Evolutionary conservation across 2,329 filamentous ascomycete genomes (phyloP).

Genomic region (Byssochlamys sp.): DNA sequence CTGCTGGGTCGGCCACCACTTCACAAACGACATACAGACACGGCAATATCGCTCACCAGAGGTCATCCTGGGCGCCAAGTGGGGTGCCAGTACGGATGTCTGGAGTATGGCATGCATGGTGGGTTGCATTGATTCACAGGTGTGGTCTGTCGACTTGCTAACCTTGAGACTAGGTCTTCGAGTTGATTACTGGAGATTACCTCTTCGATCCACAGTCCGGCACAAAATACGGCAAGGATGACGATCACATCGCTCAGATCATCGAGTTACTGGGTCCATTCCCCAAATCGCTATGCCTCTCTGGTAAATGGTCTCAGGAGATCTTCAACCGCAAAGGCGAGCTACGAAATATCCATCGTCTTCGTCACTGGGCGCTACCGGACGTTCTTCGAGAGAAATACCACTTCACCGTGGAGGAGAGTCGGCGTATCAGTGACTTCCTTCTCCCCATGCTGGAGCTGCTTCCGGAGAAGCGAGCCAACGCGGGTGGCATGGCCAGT

Average conservation of each 20-base stretch:
- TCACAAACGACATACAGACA: constrained; percentile 98
- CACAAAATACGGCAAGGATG: constrained; percentile 97
- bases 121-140: constrained; percentile 24
- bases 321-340: constrained; percentile 98
- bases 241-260: constrained; percentile 97
- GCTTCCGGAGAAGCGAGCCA: constrained; percentile 76
- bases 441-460: constrained; percentile 84
- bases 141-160: constrained; percentile 2
- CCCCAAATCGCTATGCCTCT: constrained; percentile 80
- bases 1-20: constrained; percentile 97
- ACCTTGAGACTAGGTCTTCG: constrained; percentile 61
- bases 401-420: constrained; percentile 78
- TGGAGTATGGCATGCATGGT: constrained; percentile 99
- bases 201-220: constrained; percentile 96
- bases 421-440: constrained; percentile 69
- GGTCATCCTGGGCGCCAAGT: constrained; percentile 91
- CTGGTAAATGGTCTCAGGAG: constrained; percentile 94
- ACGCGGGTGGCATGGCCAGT: constrained; percentile 88
- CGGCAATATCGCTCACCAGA: constrained; percentile 94
- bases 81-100: constrained; percentile 97
- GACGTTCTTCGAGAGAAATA: constrained; percentile 95
- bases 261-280: constrained; percentile 92
- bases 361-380: constrained; percentile 88
- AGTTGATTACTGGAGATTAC: constrained; percentile 95
- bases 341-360: constrained; percentile 88